These are phyloP conservation scores for Fistulinella prunicolor DNA, from an alignment of 768 basidiomycete genomes.

Conservation along the genomic window DNA sequence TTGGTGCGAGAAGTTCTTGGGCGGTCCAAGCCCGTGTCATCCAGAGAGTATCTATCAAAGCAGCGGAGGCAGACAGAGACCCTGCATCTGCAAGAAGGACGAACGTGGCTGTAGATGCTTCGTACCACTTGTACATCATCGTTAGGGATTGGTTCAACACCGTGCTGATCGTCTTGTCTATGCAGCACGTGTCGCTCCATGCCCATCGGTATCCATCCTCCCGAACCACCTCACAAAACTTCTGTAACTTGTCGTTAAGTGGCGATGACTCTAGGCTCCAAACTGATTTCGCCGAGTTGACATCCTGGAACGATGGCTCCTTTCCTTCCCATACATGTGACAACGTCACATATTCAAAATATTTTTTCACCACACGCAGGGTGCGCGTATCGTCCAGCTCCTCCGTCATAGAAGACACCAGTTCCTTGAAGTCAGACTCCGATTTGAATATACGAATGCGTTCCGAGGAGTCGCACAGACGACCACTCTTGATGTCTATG, in stretches of 20 bases:
- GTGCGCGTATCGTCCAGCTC: constrained; percentile 3
- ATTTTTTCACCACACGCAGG: not conserved
- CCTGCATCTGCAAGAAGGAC: not conserved
- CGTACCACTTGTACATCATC: constrained; percentile 16
- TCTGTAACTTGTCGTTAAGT: constrained; percentile 2
- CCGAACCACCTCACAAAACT: constrained; percentile 7
- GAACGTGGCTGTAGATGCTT: constrained; percentile 4
- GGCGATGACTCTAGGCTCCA: constrained; percentile 5
- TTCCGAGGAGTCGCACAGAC: not conserved
- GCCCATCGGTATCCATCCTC: constrained; percentile 12
- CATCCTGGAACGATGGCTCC: constrained; percentile 10
- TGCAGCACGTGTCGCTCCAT: too few relatives aligned
- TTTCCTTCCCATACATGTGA: constrained; percentile 15
- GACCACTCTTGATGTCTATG: not conserved
- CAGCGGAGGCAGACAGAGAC: not conserved
- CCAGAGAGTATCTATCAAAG: not conserved
- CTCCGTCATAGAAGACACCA: constrained; percentile 7
- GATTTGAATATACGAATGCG: constrained; percentile 2
- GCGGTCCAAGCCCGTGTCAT: constrained; percentile 16
- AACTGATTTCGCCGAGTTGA: constrained; percentile 1
- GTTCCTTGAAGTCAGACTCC: not conserved
- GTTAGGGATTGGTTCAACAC: constrained; percentile 8
- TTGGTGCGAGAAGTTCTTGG: constrained; percentile 14
- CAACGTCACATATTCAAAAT: constrained; percentile 10
- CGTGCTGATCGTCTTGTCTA: constrained; percentile 6